A percentile compares a stretch with the other conserved stretches of the same genome.
Evolutionary conservation across 352 stramenopile genomes (phyloP).

Genomic region (Phytophthora litchii): DNA sequence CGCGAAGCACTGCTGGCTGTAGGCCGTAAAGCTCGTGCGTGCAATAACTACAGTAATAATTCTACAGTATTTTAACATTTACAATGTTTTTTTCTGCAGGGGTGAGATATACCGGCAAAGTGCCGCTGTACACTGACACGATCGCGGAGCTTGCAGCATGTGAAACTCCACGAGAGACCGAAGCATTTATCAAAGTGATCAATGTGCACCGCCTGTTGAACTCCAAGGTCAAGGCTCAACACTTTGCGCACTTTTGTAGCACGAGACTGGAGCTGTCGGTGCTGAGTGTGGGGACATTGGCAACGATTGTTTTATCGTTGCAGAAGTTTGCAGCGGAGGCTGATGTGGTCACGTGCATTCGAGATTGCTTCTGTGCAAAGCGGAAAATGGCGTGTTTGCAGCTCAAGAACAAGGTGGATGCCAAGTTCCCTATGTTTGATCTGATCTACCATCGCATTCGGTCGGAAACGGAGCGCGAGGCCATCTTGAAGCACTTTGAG

Average conservation of each 20-base stretch:
- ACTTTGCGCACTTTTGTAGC: conserved; percentile 68
- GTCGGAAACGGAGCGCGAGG: conserved; percentile 45
- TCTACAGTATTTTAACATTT: conserved; percentile 8
- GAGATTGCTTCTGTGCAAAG: conserved; percentile 60
- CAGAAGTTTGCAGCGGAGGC: conserved; percentile 57
- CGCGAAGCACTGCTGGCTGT: conserved; percentile 53
- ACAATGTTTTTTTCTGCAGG: conserved; percentile 22
- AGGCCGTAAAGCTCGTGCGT: conserved; percentile 46
- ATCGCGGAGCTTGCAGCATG: conserved; percentile 54
- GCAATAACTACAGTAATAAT: not conserved
- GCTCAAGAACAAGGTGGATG: conserved; percentile 77
- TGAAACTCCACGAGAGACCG: conserved; percentile 47
- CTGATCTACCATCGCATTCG: conserved; percentile 72
- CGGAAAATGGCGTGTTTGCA: conserved; percentile 47
- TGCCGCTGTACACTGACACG: conserved; percentile 73
- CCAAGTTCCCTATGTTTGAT: conserved; percentile 68
- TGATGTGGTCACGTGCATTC: conserved; percentile 59
- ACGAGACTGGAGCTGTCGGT: conserved; percentile 43
- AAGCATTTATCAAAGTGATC: conserved; percentile 68
- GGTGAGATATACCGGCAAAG: conserved; percentile 62
- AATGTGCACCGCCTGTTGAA: conserved; percentile 62
- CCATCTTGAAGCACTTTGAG: conserved; percentile 73
- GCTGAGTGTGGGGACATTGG: conserved; percentile 46
- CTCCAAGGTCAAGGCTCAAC: conserved; percentile 74
- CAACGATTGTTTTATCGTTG: conserved; percentile 58